Evolutionary conservation across 2,329 filamentous ascomycete species (phyloP), one percentile per base, ranked within the genome.

Genomic region (Microcyclospora pomicola): DNA sequence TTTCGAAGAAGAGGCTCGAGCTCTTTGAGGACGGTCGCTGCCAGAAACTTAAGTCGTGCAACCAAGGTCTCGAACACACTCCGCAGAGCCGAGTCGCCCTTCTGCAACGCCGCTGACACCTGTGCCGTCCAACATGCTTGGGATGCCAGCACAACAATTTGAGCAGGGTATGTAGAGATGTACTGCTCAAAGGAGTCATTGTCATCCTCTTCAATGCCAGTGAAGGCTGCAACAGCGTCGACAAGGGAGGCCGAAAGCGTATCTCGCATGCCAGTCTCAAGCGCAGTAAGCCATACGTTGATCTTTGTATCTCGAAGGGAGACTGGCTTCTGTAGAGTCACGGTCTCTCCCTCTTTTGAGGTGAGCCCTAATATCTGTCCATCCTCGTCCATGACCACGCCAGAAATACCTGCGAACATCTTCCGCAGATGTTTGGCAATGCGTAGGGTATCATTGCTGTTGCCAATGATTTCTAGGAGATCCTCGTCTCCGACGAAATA

Each of bases 401-500:
- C 91, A 4, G 81, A 88, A 34, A 98, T 71, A 44, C 91, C 91
- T 46, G 92, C 91, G 68, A 99, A 99, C 91, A 99, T 99, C 69
- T 99, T 99, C 60, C 93, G 88, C 68, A 99, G 86, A 66, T 99
- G 92, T 60, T 98, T 98, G 31, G 91, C 85, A 49, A 98, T 92
- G 38, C 91, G 86, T 43, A 91, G 66, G 9, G 88, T 94, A 55
- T 99, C 91, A 54, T 95, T 95, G 65, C 88, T 96, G 61, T 99
- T 99, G 57, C 91, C 91, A 47, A 99, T 99, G 64, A 99, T 99
- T 61, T 99, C 91, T 15, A 99, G 71, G 40, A 99, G 67, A 62
- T 99, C 91, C 57, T 99, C 92, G 53, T 99, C 92, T 59, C 91
- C 91, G 40, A 99, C 92, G 52, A 98, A 99, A 67, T 99, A 99